Percentiles rank a stretch among this genome's conserved stretches.
Evolutionary conservation across 169 alveolate species (phyloP).

Genomic region (Eimeria brunetti): DNA sequence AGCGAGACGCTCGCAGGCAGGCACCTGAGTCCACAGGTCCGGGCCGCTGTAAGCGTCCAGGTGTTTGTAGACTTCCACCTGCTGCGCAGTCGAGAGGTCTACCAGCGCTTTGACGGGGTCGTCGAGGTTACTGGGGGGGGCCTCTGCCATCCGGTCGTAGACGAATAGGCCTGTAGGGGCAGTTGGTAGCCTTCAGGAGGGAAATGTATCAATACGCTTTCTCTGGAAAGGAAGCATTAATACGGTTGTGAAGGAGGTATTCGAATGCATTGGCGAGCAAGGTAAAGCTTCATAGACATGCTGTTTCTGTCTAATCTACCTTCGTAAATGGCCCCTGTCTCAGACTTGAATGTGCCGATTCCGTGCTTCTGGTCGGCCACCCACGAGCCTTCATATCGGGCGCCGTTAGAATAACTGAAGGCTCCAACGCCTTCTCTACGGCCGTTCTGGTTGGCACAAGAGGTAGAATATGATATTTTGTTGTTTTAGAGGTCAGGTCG

Average conservation of each 20-base stretch:
- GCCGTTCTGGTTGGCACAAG: slow-evolving; percentile 46
- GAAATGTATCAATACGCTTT: neutral
- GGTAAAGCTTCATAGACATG: neutral
- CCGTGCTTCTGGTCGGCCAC: slow-evolving; percentile 59
- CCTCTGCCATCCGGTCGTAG: slow-evolving; percentile 56
- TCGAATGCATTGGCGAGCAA: neutral
- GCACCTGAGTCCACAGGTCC: slow-evolving; percentile 7
- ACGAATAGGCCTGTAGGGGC: slow-evolving; percentile 45
- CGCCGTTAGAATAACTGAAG: slow-evolving; percentile 59
- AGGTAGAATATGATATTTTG: neutral
- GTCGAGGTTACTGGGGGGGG: slow-evolving; percentile 5
- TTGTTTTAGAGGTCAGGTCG: neutral
- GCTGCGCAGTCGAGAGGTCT: slow-evolving; percentile 64
- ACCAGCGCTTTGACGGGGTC: slow-evolving; percentile 44
- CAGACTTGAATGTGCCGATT: slow-evolving; percentile 50
- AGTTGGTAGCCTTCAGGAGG: neutral
- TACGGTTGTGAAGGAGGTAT: too few relatives aligned
- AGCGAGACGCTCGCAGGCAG: slow-evolving; percentile 63
- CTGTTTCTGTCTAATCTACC: neutral
- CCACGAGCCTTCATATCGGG: slow-evolving; percentile 71
- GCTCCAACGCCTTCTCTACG: slow-evolving; percentile 66
- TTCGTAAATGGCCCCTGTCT: slow-evolving; percentile 50
- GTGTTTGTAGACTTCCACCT: slow-evolving; percentile 28
- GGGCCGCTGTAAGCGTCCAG: slow-evolving; percentile 41
- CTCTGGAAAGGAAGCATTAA: too few relatives aligned